Percentiles rank a stretch among this genome's conserved stretches.
Evolutionary conservation across 164 flowering plant species (phyloP).

Genomic region (Cinnamomum micranthum): DNA sequence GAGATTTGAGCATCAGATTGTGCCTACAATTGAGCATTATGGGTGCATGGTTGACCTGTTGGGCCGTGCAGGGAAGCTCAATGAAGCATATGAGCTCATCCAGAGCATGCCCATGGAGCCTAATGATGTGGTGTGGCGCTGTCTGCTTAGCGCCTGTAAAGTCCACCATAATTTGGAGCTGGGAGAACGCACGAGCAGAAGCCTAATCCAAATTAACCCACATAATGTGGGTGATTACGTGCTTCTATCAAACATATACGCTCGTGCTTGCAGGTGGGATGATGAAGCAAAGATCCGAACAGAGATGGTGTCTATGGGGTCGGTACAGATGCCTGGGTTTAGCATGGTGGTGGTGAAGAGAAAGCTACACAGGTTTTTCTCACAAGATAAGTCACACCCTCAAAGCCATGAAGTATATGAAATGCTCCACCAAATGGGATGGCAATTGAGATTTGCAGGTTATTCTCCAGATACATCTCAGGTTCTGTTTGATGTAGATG

Average conservation of each 20-base stretch:
- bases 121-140: conserved; percentile 67
- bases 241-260: conserved; percentile 55
- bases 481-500: conserved; percentile 57
- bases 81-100: conserved; percentile 60
- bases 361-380: conserved; percentile 51
- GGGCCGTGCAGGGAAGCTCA: conserved; percentile 62
- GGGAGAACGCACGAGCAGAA: conserved; percentile 43
- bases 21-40: conserved; percentile 67
- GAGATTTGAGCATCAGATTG: conserved; percentile 52
- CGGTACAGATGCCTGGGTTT: conserved; percentile 50
- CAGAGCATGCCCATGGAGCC: conserved; percentile 61
- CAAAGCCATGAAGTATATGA: conserved; percentile 43
- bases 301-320: conserved; percentile 35
- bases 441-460: conserved; percentile 87
- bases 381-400: conserved; percentile 52
- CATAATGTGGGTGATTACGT: conserved; percentile 50
- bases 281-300: conserved; percentile 36
- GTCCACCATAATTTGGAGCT: conserved; percentile 43
- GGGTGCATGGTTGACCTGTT: conserved; percentile 82
- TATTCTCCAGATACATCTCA: conserved; percentile 60
- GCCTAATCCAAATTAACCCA: conserved; percentile 32
- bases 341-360: conserved; percentile 59
- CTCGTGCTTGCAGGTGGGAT: conserved; percentile 53
- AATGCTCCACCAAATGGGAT: conserved; percentile 83
- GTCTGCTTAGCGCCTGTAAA: conserved; percentile 62